A percentile compares a stretch with the other conserved stretches of the same genome.
Evolutionary conservation across 83 land plant genomes (phyloP).

Genomic region (Thuja plicata): DNA sequence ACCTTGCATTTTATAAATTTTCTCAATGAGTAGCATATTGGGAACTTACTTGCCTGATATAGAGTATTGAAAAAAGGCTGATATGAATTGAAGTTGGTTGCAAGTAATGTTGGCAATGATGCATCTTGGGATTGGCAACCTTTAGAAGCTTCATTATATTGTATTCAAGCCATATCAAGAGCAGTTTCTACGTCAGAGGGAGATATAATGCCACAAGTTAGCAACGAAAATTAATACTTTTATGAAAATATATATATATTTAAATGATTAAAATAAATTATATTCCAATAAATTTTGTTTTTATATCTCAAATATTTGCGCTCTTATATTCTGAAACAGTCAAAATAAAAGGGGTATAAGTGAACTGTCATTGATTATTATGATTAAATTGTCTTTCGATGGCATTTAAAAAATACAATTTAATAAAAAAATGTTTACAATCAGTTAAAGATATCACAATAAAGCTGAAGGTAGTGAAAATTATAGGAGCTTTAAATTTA

Average conservation of each 20-base stretch:
- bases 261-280: no score
- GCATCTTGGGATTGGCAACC: conserved; percentile 73
- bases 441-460: not conserved
- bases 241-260: no score
- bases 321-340: not conserved
- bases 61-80: not conserved
- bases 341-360: not conserved
- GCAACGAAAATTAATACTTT: not conserved
- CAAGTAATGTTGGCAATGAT: conserved; percentile 40
- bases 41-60: not conserved
- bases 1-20: no score
- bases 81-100: conserved; percentile 39
- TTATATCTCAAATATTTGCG: not conserved
- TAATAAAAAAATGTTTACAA: no score
- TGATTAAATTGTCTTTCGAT: not conserved
- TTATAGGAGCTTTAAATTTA: not conserved
- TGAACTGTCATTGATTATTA: not conserved
- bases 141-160: conserved; percentile 87
- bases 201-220: conserved; percentile 80
- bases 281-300: not conserved
- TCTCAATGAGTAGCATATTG: no score
- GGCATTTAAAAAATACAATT: not conserved
- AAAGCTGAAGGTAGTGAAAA: not conserved
- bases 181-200: conserved; percentile 69
- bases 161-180: conserved; percentile 82